phyloP scores from a whole-genome alignment of 495 filamentous ascomycete species.

The Talaromyces adpressus region DNA sequence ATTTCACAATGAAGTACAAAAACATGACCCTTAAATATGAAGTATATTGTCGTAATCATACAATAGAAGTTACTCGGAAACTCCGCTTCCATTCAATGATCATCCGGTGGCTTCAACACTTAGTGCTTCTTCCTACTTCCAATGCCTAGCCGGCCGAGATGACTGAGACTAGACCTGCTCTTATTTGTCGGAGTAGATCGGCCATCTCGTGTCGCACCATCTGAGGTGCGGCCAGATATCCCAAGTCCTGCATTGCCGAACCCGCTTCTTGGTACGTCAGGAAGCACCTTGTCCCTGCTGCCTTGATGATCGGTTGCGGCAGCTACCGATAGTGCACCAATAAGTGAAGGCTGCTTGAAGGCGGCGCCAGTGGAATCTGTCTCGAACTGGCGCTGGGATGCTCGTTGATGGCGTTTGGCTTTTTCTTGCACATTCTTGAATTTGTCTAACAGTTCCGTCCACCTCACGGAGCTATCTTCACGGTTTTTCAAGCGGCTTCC shows the following conservation, averaged over 20 bases:
- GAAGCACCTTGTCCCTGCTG: slow-evolving; percentile 34
- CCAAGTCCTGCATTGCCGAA: slow-evolving; percentile 29
- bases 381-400: slow-evolving; percentile 27
- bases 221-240: slow-evolving; percentile 31
- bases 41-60: background rate
- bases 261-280: slow-evolving; percentile 30
- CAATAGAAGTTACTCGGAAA: background rate
- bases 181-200: slow-evolving; percentile 41
- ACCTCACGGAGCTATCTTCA: slow-evolving; percentile 78
- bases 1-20: background rate
- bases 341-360: slow-evolving; percentile 19
- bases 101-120: background rate
- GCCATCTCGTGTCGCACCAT: slow-evolving; percentile 16
- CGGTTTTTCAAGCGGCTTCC: slow-evolving; percentile 71
- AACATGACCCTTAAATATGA: background rate
- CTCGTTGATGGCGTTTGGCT: slow-evolving; percentile 48
- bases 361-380: slow-evolving; percentile 14
- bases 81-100: background rate
- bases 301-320: slow-evolving; percentile 22
- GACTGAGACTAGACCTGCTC: slow-evolving; percentile 57
- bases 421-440: slow-evolving; percentile 86
- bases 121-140: slow-evolving; percentile 40
- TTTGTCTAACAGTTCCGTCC: slow-evolving; percentile 94
- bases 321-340: slow-evolving; percentile 27
- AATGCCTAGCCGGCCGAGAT: slow-evolving; percentile 65